phyloP scores from a whole-genome alignment of 257 asterid genomes.

The Fraxinus excelsior region DNA sequence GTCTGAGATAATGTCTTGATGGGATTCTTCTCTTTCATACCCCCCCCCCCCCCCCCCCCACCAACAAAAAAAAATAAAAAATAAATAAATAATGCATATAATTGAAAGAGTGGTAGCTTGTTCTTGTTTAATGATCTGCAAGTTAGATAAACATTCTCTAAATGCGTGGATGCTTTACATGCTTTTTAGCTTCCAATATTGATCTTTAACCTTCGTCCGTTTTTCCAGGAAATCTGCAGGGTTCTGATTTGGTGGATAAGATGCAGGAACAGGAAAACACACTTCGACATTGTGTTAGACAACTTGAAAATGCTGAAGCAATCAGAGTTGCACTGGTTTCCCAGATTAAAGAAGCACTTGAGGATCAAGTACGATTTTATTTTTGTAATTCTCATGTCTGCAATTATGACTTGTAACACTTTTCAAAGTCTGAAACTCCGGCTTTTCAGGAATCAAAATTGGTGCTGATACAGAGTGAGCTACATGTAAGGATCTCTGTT shows the following conservation, averaged over 20 bases:
- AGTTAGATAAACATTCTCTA: background rate
- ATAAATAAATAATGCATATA: background rate
- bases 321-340: constrained; percentile 63
- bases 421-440: constrained; percentile 24
- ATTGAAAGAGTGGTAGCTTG: background rate
- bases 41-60: background rate
- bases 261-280: constrained; percentile 67
- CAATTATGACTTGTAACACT: constrained; percentile 17
- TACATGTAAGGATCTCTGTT: constrained; percentile 58
- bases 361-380: constrained; percentile 65
- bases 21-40: background rate
- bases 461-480: constrained; percentile 58
- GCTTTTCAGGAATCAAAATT: constrained; percentile 79
- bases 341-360: constrained; percentile 80
- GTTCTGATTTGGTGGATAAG: constrained; percentile 59
- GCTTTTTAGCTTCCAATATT: constrained; percentile 2
- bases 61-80: too few species aligned
- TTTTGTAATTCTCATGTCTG: constrained; percentile 19
- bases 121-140: background rate
- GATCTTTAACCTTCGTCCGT: constrained; percentile 12
- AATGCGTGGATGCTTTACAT: constrained; percentile 6
- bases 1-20: constrained; percentile 20
- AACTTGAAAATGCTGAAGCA: constrained; percentile 78
- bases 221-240: constrained; percentile 58
- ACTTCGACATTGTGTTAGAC: constrained; percentile 59